phyloP scores from a whole-genome alignment of 306 rosid species.

The Cicer cuneatum region DNA sequence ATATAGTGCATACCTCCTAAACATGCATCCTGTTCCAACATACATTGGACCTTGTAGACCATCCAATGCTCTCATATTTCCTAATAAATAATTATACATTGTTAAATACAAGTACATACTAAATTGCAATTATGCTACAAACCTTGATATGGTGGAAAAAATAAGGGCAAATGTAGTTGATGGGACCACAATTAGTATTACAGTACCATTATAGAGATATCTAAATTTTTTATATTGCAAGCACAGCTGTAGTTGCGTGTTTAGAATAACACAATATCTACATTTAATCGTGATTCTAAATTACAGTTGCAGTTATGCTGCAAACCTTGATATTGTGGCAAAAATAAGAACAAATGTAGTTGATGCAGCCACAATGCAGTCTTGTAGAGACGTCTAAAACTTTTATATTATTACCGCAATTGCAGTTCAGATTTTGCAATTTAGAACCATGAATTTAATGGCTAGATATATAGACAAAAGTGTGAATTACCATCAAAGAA shows the following conservation, averaged over 20 bases:
- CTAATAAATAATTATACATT: conserved; percentile 34
- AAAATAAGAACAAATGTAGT: neutral
- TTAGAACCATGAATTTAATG: neutral
- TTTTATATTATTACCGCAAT: no score
- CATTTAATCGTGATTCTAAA: no score
- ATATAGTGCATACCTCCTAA: conserved; percentile 77
- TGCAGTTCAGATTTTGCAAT: neutral
- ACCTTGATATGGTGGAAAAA: neutral
- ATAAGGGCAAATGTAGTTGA: neutral
- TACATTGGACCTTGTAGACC: conserved; percentile 94
- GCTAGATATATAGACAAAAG: neutral
- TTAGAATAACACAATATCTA: no score
- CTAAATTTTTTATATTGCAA: no score
- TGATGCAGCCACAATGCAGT: no score
- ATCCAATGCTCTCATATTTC: conserved; percentile 88
- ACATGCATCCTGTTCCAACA: conserved; percentile 92
- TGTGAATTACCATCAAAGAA: conserved; percentile 76
- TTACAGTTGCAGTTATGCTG: neutral
- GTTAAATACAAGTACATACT: neutral
- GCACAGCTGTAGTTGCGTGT: neutral
- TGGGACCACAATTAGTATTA: no score
- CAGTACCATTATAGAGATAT: no score
- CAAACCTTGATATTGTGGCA: neutral
- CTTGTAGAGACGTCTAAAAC: no score
- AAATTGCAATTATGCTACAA: neutral